A percentile compares a stretch with the other conserved stretches of the same genome.
phyloP scores from a whole-genome alignment of 163 green algal genomes.

The Chlorella variabilis region DNA sequence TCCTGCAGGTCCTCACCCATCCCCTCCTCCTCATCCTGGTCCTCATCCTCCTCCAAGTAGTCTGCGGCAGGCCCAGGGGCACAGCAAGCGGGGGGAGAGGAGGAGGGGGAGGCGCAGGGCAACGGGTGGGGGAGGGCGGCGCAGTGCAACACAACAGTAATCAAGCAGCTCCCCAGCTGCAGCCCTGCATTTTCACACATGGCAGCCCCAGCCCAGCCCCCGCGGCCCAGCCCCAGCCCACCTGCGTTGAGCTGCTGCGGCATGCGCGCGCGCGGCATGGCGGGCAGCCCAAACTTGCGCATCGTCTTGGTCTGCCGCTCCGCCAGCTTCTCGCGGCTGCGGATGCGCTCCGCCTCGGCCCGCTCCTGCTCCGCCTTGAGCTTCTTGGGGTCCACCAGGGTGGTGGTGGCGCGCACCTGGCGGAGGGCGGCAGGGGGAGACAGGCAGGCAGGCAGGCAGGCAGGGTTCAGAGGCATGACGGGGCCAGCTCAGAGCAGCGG shows the following conservation, averaged over 20 bases:
- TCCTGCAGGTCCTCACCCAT: slow-evolving; percentile 9
- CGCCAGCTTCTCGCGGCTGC: slow-evolving; percentile 43
- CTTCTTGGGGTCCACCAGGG: slow-evolving; percentile 63
- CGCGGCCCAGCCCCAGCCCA: slow-evolving; percentile 16
- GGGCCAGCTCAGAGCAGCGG: no score
- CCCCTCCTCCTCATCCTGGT: slow-evolving; percentile 57
- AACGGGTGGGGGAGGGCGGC: no score
- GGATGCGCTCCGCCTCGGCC: slow-evolving; percentile 67
- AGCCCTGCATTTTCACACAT: no score
- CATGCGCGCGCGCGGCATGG: not conserved
- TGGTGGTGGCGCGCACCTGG: slow-evolving; percentile 55
- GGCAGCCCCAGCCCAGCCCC: no score
- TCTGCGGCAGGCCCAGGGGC: slow-evolving; percentile 41
- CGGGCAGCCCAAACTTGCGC: slow-evolving; percentile 41
- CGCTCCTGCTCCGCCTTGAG: slow-evolving; percentile 65
- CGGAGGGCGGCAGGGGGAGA: not conserved
- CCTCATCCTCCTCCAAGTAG: slow-evolving; percentile 73
- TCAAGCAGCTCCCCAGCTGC: not conserved
- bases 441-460: not conserved
- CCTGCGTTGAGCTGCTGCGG: slow-evolving; percentile 33
- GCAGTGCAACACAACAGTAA: not conserved
- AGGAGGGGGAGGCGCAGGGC: not conserved
- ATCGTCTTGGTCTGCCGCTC: slow-evolving; percentile 53
- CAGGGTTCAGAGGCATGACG: not conserved
- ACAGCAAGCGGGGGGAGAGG: not conserved